These are phyloP conservation scores for Lolium multiflorum DNA, from an alignment of 176 grass and related monocot genomes.

Conservation along the genomic window DNA sequence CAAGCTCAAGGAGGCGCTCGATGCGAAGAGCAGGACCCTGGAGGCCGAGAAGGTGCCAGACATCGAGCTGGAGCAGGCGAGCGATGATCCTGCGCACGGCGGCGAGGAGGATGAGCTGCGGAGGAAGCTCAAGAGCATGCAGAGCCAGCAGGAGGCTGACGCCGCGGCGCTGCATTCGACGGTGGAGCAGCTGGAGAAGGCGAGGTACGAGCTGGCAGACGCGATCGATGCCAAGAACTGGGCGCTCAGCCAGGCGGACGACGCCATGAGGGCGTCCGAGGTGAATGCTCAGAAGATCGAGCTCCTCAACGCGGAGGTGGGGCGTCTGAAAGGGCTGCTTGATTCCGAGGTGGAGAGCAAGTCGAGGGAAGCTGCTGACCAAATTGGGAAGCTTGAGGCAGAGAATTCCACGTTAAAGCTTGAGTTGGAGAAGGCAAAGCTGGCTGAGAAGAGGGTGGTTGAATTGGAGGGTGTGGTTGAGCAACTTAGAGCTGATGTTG, in stretches of 20 bases:
- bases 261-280: slow-evolving; percentile 59
- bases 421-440: slow-evolving; percentile 61
- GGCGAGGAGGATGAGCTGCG: slow-evolving; percentile 58
- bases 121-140: slow-evolving; percentile 68
- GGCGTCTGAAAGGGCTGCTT: slow-evolving; percentile 56
- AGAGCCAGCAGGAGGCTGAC: slow-evolving; percentile 70
- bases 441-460: slow-evolving; percentile 48
- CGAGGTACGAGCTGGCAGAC: slow-evolving; percentile 65
- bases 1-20: slow-evolving; percentile 64
- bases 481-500: slow-evolving; percentile 49
- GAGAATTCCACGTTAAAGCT: slow-evolving; percentile 53
- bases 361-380: slow-evolving; percentile 38
- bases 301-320: slow-evolving; percentile 63
- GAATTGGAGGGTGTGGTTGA: slow-evolving; percentile 59
- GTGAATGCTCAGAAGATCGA: slow-evolving; percentile 61
- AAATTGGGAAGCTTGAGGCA: slow-evolving; percentile 53
- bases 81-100: slow-evolving; percentile 42
- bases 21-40: slow-evolving; percentile 44
- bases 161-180: slow-evolving; percentile 35
- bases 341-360: slow-evolving; percentile 59
- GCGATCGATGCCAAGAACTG: slow-evolving; percentile 75
- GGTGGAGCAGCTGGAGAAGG: slow-evolving; percentile 73
- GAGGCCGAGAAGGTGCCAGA: slow-evolving; percentile 42
- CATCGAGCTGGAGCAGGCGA: slow-evolving; percentile 38
- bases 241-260: slow-evolving; percentile 66